Percentiles rank a stretch among this genome's conserved stretches.
Conservation (phyloP, 208 protist genomes). For the Plasmodiophora brassicae region DNA sequence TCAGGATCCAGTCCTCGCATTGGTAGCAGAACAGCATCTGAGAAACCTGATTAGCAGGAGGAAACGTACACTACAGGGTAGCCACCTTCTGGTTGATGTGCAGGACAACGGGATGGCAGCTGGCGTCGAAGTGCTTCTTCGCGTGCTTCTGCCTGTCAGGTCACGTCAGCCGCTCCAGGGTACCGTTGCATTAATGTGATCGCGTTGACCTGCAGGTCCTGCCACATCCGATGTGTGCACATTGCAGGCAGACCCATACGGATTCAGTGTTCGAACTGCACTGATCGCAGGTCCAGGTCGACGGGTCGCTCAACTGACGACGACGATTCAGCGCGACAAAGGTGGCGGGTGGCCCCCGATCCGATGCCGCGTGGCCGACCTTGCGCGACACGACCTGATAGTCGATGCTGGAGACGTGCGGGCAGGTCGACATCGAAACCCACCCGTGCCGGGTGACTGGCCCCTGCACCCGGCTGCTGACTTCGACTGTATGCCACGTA, state of each 20-base stretch:
- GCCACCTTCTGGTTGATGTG: slow-evolving; percentile 21
- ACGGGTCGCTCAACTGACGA: not conserved
- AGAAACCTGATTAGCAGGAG: not conserved
- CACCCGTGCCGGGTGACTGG: too few relatives aligned
- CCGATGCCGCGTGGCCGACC: not conserved
- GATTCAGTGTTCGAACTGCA: slow-evolving; percentile 30
- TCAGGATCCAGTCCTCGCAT: not conserved
- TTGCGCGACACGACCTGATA: not conserved
- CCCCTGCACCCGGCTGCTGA: too few relatives aligned
- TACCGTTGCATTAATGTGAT: not conserved
- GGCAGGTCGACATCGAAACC: too few relatives aligned
- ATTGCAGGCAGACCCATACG: slow-evolving; percentile 10
- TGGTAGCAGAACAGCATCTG: slow-evolving; percentile 29
- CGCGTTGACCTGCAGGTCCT: not conserved
- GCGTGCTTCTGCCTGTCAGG: not conserved
- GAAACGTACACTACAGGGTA: not conserved
- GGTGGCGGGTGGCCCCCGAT: not conserved
- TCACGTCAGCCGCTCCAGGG: not conserved
- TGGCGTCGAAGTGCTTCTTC: not conserved
- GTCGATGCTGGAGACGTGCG: not conserved
- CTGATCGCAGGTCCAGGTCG: not conserved
- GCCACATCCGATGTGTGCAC: slow-evolving; percentile 11
- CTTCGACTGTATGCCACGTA: too few relatives aligned
- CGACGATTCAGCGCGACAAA: not conserved
- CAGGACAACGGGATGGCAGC: not conserved